Conservation (phyloP, 768 basidiomycete species). For the Leccinum pellstonianum region DNA sequence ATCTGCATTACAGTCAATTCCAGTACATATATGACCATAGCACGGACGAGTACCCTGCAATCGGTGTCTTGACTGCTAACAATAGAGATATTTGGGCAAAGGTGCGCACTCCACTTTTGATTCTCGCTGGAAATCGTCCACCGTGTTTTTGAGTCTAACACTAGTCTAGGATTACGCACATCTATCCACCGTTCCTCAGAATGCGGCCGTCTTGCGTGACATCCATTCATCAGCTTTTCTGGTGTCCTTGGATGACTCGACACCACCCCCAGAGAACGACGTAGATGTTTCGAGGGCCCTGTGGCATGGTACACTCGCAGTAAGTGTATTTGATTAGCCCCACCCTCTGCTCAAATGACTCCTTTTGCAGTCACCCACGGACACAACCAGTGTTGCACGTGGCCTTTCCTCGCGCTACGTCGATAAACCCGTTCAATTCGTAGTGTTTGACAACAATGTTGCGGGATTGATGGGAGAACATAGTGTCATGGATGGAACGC, state of each 20-base stretch:
- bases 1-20: slow-evolving; percentile 53
- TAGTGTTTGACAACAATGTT: slow-evolving; percentile 78
- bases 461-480: slow-evolving; percentile 94
- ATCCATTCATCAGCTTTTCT: slow-evolving; percentile 88
- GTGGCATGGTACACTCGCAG: slow-evolving; percentile 76
- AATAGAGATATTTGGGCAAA: slow-evolving; percentile 90
- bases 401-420: slow-evolving; percentile 81
- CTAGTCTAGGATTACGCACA: slow-evolving; percentile 56
- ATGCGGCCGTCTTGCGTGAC: slow-evolving; percentile 60
- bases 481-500: slow-evolving; percentile 89
- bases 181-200: slow-evolving; percentile 58
- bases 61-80: slow-evolving; percentile 75
- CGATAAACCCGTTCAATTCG: slow-evolving; percentile 87
- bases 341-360: not conserved
- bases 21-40: slow-evolving; percentile 70
- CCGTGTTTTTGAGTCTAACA: not conserved
- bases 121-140: not conserved
- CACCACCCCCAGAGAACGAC: slow-evolving; percentile 42
- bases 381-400: slow-evolving; percentile 24
- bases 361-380: slow-evolving; percentile 21
- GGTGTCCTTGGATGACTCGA: slow-evolving; percentile 71
- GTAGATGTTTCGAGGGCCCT: slow-evolving; percentile 65
- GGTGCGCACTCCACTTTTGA: slow-evolving; percentile 37
- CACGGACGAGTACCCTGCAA: slow-evolving; percentile 58
- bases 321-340: slow-evolving; percentile 22